Percentiles rank a stretch among this genome's conserved stretches.
phyloP scores from a whole-genome alignment of 805 yeast genomes.

The Yamadazyma endophytica region DNA sequence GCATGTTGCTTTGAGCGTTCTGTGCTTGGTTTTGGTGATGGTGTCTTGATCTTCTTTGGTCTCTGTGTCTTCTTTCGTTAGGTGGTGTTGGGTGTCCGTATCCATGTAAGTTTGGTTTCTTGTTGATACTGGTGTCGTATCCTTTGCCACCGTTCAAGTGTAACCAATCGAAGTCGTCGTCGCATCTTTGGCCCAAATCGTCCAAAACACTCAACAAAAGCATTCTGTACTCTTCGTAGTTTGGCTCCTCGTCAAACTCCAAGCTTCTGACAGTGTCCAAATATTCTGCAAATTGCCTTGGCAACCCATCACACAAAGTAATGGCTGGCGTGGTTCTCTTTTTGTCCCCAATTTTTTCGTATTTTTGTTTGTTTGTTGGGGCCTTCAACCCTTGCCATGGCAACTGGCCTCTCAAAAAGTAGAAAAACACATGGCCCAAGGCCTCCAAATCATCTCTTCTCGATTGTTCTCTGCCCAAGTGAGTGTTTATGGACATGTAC shows the following conservation, averaged over 20 bases:
- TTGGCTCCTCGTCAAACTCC: constrained; percentile 91
- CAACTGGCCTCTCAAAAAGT: constrained; percentile 86
- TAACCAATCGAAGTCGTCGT: constrained; percentile 98
- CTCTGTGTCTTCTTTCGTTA: constrained; percentile 44
- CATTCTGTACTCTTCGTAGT: constrained; percentile 70
- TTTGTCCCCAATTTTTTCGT: constrained; percentile 95
- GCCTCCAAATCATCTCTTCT: constrained; percentile 96
- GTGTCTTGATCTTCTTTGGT: constrained; percentile 41
- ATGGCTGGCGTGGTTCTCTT: constrained; percentile 84
- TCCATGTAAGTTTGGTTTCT: constrained; percentile 92
- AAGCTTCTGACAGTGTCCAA: constrained; percentile 83
- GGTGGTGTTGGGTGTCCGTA: constrained; percentile 92
- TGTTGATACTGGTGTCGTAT: constrained; percentile 87
- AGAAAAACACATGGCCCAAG: constrained; percentile 93
- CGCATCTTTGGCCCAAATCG: constrained; percentile 58
- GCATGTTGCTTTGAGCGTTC: constrained; percentile 3
- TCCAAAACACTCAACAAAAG: constrained; percentile 57
- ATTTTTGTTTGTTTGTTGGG: constrained; percentile 95
- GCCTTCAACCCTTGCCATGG: constrained; percentile 99
- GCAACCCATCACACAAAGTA: constrained; percentile 85
- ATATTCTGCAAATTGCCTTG: constrained; percentile 90
- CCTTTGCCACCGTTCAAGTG: constrained; percentile 91
- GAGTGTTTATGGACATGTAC: constrained; percentile 97
- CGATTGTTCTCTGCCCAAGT: constrained; percentile 93
- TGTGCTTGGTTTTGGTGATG: constrained; percentile 18